A percentile compares a stretch with the other conserved stretches of the same genome.
phyloP scores from a whole-genome alignment of 2,329 filamentous ascomycete species.

The Aspergillus versicolor region DNA sequence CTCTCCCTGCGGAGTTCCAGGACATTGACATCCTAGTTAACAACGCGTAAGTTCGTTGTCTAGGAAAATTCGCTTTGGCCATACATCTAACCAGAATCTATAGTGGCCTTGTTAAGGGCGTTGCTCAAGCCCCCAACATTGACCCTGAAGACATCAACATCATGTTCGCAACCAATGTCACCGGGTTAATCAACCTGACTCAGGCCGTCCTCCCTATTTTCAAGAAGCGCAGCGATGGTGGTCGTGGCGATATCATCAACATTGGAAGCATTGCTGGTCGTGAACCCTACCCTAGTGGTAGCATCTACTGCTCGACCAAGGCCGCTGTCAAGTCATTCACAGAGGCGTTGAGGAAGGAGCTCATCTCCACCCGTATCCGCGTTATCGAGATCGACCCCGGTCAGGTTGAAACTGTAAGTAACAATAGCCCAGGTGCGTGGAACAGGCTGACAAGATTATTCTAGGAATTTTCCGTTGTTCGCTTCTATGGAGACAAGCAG shows the following conservation, averaged over 20 bases:
- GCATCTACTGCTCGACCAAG: constrained; percentile 93
- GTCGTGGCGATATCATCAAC: constrained; percentile 91
- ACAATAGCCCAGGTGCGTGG: background rate
- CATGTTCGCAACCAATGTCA: constrained; percentile 94
- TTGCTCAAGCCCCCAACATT: constrained; percentile 83
- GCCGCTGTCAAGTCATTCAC: constrained; percentile 84
- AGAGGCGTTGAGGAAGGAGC: constrained; percentile 76
- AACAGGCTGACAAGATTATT: constrained; percentile 6
- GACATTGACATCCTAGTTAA: constrained; percentile 89
- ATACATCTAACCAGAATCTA: constrained; percentile 5
- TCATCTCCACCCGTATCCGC: constrained; percentile 75
- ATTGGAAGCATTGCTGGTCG: constrained; percentile 89
- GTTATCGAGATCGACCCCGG: constrained; percentile 89
- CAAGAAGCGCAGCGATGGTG: constrained; percentile 67
- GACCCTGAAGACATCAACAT: constrained; percentile 74
- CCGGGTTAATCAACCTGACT: constrained; percentile 93
- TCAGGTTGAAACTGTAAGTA: constrained; percentile 78
- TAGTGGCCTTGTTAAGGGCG: constrained; percentile 84
- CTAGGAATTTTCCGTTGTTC: constrained; percentile 81
- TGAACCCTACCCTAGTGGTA: constrained; percentile 79
- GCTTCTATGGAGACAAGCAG: constrained; percentile 82
- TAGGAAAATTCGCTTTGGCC: too few relatives aligned
- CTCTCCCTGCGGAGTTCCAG: constrained; percentile 76
- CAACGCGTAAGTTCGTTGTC: constrained; percentile 70
- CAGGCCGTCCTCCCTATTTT: constrained; percentile 85